phyloP scores from a whole-genome alignment of 805 yeast species.

The Saccharomycodes ludwigii region DNA sequence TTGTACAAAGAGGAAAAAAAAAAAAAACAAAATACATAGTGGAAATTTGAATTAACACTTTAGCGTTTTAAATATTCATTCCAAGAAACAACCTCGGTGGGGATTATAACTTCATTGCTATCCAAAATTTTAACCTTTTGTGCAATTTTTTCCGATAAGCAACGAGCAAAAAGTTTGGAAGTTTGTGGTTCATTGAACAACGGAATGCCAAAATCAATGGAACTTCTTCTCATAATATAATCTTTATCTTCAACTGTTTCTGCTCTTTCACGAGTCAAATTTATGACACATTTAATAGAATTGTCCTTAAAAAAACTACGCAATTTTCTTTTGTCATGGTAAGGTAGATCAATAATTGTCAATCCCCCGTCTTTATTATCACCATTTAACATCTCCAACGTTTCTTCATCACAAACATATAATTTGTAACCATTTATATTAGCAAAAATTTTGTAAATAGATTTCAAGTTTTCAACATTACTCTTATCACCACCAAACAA shows the following conservation, averaged over 20 bases:
- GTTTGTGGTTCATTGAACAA: constrained; percentile 96
- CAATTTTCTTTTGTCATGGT: constrained; percentile 81
- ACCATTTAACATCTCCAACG: constrained; percentile 38
- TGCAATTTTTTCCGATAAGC: constrained; percentile 60
- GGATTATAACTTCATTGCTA: constrained; percentile 50
- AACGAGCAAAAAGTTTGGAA: constrained; percentile 71
- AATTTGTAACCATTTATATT: constrained; percentile 64
- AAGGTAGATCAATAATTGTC: constrained; percentile 78
- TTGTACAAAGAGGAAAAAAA: neutral
- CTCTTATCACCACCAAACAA: constrained; percentile 91
- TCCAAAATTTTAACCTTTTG: constrained; percentile 32
- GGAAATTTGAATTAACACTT: neutral
- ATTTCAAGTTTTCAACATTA: constrained; percentile 55
- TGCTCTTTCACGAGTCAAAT: constrained; percentile 84
- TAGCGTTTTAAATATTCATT: constrained; percentile 51
- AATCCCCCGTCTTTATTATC: constrained; percentile 26
- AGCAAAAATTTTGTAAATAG: constrained; percentile 57
- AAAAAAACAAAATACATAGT: neutral
- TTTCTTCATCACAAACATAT: constrained; percentile 64
- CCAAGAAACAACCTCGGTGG: constrained; percentile 88
- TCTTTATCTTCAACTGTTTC: constrained; percentile 76
- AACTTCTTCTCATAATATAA: constrained; percentile 97
- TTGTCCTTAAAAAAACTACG: constrained; percentile 87
- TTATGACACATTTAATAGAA: constrained; percentile 79
- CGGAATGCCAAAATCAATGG: constrained; percentile 95